phyloP scores from a whole-genome alignment of 805 yeast genomes.

The Starmerella khaoyaiensis region DNA sequence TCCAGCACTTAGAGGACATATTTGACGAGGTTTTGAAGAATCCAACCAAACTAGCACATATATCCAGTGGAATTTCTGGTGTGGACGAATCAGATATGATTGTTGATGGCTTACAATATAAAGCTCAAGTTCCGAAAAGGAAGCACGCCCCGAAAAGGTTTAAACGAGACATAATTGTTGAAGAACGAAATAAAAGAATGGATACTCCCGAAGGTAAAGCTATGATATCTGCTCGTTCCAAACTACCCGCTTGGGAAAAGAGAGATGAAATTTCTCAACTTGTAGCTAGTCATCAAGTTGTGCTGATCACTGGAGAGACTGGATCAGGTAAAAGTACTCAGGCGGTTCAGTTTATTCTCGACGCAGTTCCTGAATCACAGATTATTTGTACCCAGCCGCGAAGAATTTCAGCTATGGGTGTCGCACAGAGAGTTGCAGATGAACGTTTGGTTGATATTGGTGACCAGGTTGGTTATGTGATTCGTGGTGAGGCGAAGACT shows the following conservation, averaged over 20 bases:
- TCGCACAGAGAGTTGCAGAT: conserved; percentile 82
- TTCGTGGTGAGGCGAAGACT: conserved; percentile 71
- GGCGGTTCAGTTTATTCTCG: conserved; percentile 77
- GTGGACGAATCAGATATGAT: conserved; percentile 14
- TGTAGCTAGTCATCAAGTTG: conserved; percentile 48
- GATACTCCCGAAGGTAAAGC: conserved; percentile 27
- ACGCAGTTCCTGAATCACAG: conserved; percentile 37
- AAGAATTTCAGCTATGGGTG: conserved; percentile 86
- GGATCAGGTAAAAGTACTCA: conserved; percentile 97
- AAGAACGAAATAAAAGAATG: conserved; percentile 29
- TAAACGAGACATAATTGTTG: conserved; percentile 29
- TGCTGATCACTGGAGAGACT: conserved; percentile 86
- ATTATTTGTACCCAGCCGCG: conserved; percentile 91
- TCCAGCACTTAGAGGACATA: conserved; percentile 67
- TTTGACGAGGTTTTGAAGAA: conserved; percentile 43
- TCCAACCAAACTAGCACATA: conserved; percentile 57
- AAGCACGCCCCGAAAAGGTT: conserved; percentile 1
- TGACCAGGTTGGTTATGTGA: conserved; percentile 73
- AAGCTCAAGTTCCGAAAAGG: conserved; percentile 4
- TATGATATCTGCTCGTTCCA: conserved; percentile 37
- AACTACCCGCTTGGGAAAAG: conserved; percentile 77
- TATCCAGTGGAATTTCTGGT: conserved; percentile 25
- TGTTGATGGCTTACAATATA: background rate
- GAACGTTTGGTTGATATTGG: conserved; percentile 61
- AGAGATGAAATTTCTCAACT: conserved; percentile 41